A percentile compares a stretch with the other conserved stretches of the same genome.
Conservation (phyloP, 1,284 basidiomycete genomes). For the Vanrija sp. region DNA sequence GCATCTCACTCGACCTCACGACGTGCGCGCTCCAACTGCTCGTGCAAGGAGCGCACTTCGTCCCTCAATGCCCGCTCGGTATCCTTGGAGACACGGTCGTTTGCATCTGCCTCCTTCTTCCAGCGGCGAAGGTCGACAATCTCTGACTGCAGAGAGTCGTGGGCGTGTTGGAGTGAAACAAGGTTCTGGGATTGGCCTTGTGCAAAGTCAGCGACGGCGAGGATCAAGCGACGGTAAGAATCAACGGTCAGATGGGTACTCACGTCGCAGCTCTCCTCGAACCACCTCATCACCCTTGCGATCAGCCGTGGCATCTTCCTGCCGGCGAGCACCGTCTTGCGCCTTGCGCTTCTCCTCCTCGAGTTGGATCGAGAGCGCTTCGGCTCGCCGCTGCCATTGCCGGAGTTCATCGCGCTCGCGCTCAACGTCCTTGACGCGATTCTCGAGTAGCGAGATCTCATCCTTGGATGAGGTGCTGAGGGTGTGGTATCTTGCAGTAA, state of each 20-base stretch:
- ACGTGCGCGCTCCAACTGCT: conserved; percentile 39
- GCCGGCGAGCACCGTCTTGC: conserved; percentile 18
- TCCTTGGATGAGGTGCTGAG: conserved; percentile 12
- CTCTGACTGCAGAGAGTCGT: conserved; percentile 35
- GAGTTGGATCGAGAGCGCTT: conserved; percentile 37
- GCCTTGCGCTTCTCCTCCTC: conserved; percentile 37
- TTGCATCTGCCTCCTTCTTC: conserved; percentile 38
- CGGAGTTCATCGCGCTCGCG: conserved; percentile 27
- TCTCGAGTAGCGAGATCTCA: conserved; percentile 25
- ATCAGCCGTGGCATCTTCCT: conserved; percentile 19
- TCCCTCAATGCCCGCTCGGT: conserved; percentile 32
- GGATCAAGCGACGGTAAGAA: too few species aligned
- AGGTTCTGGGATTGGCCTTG: conserved; percentile 39
- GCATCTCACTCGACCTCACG: conserved; percentile 46
- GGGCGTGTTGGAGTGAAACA: conserved; percentile 27
- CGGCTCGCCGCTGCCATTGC: conserved; percentile 34
- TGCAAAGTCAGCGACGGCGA: not conserved
- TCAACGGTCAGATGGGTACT: conserved; percentile 11
- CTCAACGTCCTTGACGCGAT: conserved; percentile 29
- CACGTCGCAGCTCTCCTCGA: conserved; percentile 38
- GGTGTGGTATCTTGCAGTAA: conserved; percentile 16
- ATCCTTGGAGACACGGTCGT: conserved; percentile 28
- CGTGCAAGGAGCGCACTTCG: conserved; percentile 31
- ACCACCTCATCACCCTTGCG: conserved; percentile 27
- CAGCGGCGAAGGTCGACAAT: conserved; percentile 35